Evolutionary conservation across 1,284 basidiomycete genomes (phyloP), one percentile per base, ranked within the genome.

Genomic region (Trametes sp.): DNA sequence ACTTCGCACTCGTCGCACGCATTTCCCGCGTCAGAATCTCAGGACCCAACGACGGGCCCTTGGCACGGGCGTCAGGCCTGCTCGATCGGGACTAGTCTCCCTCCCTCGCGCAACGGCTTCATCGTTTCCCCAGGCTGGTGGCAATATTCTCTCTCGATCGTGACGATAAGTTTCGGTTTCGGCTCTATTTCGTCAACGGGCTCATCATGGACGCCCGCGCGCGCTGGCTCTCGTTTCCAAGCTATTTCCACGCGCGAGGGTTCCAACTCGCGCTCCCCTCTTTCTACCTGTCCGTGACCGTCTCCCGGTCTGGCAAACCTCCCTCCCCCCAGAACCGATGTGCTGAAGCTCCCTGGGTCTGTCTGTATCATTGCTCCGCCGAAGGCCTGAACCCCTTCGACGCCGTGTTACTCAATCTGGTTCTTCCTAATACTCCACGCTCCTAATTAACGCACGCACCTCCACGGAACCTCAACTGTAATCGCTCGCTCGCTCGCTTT

Each of bases 301-400:
- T 70, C 65, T 59, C 63, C 61, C 63, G 64, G 65, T 62, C 65
- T 65, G 64, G 69, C 64, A 58, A 65, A 56, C 62, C 66, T 72
- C 70, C 70, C 62, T 61, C 60, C 66, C 66, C 38, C 68, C 63
- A 61, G 65, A 65, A 64, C 63, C 65, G 62, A 73, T 74, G 72
- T 70, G 69, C 68, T 73, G 69, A 72, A 70, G 67, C 72, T 70
- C 66, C 67, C 69, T 67, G 65, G 67, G 61, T 65, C 66, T 67
- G 61, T 63, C 62, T 73, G 69, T 71, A 73, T 69, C 68, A 73
- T 70, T 70, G 65, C 67, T 70, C 62, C 69, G 66, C 64, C 68
- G 64, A 60, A 70, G 69, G 68, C 59, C 46, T 70, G 61, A 58
- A 63, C 67, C 66, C 72, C 69, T 71, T 72, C 69, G 65, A 71